These are phyloP conservation scores for Cladophialophora chaetospira DNA, from an alignment of 2,329 filamentous ascomycete species.

Conservation along the genomic window DNA sequence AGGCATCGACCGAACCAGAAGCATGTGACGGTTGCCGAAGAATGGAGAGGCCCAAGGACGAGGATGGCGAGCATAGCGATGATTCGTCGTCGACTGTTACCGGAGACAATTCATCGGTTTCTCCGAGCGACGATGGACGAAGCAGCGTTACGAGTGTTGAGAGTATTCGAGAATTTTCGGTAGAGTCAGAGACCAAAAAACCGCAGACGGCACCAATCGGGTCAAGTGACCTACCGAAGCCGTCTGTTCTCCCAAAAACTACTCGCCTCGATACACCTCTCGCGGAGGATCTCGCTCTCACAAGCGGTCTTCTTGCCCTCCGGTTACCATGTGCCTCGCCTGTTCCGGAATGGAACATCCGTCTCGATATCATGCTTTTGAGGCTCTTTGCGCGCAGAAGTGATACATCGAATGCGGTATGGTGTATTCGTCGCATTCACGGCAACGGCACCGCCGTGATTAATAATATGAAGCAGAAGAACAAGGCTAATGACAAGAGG, in stretches of 20 bases:
- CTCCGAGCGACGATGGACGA: neutral
- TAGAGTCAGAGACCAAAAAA: neutral
- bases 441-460: slow-evolving; percentile 9
- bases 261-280: slow-evolving; percentile 16
- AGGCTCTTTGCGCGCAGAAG: slow-evolving; percentile 21
- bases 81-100: neutral
- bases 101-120: slow-evolving; percentile 1
- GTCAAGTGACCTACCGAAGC: neutral
- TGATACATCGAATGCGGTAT: slow-evolving; percentile 15
- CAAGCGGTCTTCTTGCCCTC: slow-evolving; percentile 26
- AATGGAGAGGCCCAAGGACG: neutral
- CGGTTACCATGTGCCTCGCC: slow-evolving; percentile 26
- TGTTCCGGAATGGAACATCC: slow-evolving; percentile 26
- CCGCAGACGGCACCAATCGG: neutral
- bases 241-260: slow-evolving; percentile 5
- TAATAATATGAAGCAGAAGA: slow-evolving; percentile 21
- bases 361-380: slow-evolving; percentile 26
- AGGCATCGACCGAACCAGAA: neutral
- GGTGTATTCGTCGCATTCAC: slow-evolving; percentile 24
- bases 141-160: neutral
- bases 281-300: slow-evolving; percentile 25
- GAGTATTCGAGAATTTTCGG: neutral
- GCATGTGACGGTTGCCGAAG: neutral
- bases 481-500: slow-evolving; percentile 13
- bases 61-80: neutral